A percentile compares a stretch with the other conserved stretches of the same genome.
Conservation (phyloP, 441 rosid species). For the Populus tomentosa region DNA sequence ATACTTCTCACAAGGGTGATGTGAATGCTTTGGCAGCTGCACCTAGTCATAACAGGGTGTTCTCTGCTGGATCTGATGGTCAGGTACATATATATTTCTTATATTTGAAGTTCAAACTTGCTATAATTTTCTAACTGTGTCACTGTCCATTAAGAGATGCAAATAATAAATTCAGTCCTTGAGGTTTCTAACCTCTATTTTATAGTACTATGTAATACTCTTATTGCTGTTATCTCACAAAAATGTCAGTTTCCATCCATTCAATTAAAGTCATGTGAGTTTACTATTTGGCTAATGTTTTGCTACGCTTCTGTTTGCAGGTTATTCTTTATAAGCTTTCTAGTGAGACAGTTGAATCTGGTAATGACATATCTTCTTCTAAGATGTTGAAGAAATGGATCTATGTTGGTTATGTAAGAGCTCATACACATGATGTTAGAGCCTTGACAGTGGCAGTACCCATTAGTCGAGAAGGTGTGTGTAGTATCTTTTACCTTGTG, state of each 20-base stretch:
- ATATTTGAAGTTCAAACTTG: background rate
- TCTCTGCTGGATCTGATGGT: conserved; percentile 95
- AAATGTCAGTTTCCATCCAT: background rate
- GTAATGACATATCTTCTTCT: conserved; percentile 37
- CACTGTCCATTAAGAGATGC: background rate
- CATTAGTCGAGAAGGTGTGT: too few relatives aligned
- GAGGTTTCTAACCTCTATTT: background rate
- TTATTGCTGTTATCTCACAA: background rate
- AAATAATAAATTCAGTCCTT: background rate
- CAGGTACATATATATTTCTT: conserved; percentile 44
- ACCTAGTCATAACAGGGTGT: conserved; percentile 86
- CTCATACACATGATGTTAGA: too few relatives aligned
- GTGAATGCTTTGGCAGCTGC: conserved; percentile 81
- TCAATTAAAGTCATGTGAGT: background rate
- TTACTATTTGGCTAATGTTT: conserved; percentile 17
- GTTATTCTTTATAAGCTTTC: conserved; percentile 79
- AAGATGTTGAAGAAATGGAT: conserved; percentile 67
- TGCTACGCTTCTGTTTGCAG: conserved; percentile 28
- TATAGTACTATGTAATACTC: background rate
- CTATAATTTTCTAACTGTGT: background rate
- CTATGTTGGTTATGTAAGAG: conserved; percentile 70
- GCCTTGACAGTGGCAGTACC: too few relatives aligned
- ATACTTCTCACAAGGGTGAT: too few relatives aligned
- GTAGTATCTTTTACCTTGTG: too few relatives aligned
- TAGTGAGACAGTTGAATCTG: conserved; percentile 29